phyloP scores from a whole-genome alignment of 495 filamentous ascomycete genomes.

The Neohortaea acidophila region DNA sequence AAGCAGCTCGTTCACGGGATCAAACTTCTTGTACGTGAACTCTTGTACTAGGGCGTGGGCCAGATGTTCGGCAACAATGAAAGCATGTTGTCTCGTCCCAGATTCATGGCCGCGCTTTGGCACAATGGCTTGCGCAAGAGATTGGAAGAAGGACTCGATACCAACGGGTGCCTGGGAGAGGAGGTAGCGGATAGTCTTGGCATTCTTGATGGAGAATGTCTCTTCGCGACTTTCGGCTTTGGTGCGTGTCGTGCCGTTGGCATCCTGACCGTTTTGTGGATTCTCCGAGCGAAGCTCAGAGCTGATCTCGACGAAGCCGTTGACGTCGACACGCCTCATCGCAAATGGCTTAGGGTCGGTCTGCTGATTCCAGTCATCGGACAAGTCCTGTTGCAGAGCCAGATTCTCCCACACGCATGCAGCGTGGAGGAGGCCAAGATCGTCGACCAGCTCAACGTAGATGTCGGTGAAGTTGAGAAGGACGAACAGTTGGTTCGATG shows the following conservation, averaged over 20 bases:
- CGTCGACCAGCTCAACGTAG: slow-evolving; percentile 50
- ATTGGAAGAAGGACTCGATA: slow-evolving; percentile 62
- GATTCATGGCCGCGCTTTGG: slow-evolving; percentile 50
- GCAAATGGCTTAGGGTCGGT: slow-evolving; percentile 23
- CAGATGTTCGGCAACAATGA: slow-evolving; percentile 60
- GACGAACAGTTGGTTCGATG: slow-evolving; percentile 44
- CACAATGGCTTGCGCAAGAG: slow-evolving; percentile 63
- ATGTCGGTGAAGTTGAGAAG: slow-evolving; percentile 68
- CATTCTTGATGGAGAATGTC: slow-evolving; percentile 52
- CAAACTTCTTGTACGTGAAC: slow-evolving; percentile 29
- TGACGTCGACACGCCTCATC: slow-evolving; percentile 9
- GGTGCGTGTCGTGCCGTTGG: neutral
- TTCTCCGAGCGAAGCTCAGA: neutral
- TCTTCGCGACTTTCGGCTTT: neutral
- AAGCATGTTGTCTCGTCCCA: slow-evolving; percentile 48
- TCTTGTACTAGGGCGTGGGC: slow-evolving; percentile 55
- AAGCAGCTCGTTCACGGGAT: slow-evolving; percentile 31
- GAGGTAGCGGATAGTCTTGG: slow-evolving; percentile 55
- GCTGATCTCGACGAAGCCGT: slow-evolving; percentile 6
- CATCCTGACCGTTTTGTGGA: neutral
- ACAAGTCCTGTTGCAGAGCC: slow-evolving; percentile 49
- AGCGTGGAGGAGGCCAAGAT: slow-evolving; percentile 60
- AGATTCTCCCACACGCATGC: slow-evolving; percentile 74
- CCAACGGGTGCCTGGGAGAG: slow-evolving; percentile 57
- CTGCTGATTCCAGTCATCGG: slow-evolving; percentile 50